Conservation (phyloP, 768 basidiomycete species). For the Suillus americanus region DNA sequence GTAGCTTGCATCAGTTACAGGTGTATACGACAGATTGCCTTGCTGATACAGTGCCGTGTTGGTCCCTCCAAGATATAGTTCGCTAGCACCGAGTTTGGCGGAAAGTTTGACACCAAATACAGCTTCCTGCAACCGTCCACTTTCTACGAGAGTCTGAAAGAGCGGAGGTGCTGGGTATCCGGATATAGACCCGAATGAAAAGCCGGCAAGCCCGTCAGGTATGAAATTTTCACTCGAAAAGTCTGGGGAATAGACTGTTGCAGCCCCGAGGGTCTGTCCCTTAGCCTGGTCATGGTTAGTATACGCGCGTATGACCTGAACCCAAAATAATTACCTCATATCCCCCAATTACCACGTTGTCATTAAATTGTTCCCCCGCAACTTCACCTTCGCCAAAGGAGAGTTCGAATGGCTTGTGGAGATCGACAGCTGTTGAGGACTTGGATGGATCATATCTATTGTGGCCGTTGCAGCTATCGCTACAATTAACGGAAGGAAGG, state of each 20-base stretch:
- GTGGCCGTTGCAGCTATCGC: slow-evolving; percentile 30
- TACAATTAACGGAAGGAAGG: slow-evolving; percentile 34
- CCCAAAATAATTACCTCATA: slow-evolving; percentile 27
- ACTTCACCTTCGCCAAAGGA: slow-evolving; percentile 39
- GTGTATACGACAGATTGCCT: slow-evolving; percentile 39
- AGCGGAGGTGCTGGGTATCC: slow-evolving; percentile 34
- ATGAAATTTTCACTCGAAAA: slow-evolving; percentile 26
- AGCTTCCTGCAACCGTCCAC: slow-evolving; percentile 31
- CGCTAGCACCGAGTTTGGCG: slow-evolving; percentile 37
- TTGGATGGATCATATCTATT: slow-evolving; percentile 26
- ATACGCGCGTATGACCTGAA: background rate
- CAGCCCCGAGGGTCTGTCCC: slow-evolving; percentile 44
- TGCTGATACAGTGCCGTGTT: slow-evolving; percentile 47
- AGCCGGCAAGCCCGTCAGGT: slow-evolving; percentile 44
- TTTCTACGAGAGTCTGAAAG: slow-evolving; percentile 45
- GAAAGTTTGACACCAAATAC: slow-evolving; percentile 53
- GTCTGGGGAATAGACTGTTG: slow-evolving; percentile 36
- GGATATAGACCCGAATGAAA: slow-evolving; percentile 42
- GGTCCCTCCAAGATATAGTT: slow-evolving; percentile 57
- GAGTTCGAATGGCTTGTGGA: slow-evolving; percentile 31
- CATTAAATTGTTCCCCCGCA: slow-evolving; percentile 39
- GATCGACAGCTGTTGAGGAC: slow-evolving; percentile 34
- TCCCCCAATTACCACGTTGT: slow-evolving; percentile 42
- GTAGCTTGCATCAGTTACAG: slow-evolving; percentile 32
- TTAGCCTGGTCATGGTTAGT: slow-evolving; percentile 26